phyloP scores from a whole-genome alignment of 768 basidiomycete species.

The Asterophora lycoperdoides region DNA sequence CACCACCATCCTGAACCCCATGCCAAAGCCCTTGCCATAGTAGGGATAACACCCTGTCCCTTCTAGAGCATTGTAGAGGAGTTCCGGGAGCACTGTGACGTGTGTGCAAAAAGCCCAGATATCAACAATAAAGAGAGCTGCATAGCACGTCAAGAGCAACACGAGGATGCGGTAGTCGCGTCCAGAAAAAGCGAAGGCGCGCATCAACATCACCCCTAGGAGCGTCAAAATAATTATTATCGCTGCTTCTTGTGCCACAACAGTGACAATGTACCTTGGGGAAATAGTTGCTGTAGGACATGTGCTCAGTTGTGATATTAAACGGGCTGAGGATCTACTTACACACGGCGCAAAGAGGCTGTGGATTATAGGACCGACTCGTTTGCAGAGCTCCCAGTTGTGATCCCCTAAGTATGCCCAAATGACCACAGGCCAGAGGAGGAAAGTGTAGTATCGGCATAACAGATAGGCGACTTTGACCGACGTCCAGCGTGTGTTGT shows the following conservation, averaged over 20 bases:
- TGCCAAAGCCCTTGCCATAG: constrained; percentile 26
- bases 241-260: not conserved
- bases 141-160: constrained; percentile 28
- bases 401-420: constrained; percentile 37
- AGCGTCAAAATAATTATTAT: not conserved
- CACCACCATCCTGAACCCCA: constrained; percentile 32
- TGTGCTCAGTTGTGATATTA: not conserved
- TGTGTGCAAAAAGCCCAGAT: constrained; percentile 35
- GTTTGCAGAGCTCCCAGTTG: constrained; percentile 25
- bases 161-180: constrained; percentile 26
- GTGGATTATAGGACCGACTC: constrained; percentile 27
- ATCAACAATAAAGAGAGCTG: constrained; percentile 28
- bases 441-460: constrained; percentile 39
- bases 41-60: constrained; percentile 38
- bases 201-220: constrained; percentile 40
- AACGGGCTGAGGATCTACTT: constrained; percentile 7
- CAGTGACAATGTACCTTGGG: constrained; percentile 28
- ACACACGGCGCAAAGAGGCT: constrained; percentile 32
- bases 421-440: constrained; percentile 33
- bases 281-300: constrained; percentile 35
- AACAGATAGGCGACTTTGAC: constrained; percentile 37
- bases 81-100: constrained; percentile 19
- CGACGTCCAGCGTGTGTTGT: constrained; percentile 32
- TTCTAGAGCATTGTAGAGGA: constrained; percentile 20
- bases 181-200: constrained; percentile 40